These are phyloP conservation scores for Sporothrix brunneoviolacea DNA, from an alignment of 2,329 filamentous ascomycete species.

Conservation along the genomic window DNA sequence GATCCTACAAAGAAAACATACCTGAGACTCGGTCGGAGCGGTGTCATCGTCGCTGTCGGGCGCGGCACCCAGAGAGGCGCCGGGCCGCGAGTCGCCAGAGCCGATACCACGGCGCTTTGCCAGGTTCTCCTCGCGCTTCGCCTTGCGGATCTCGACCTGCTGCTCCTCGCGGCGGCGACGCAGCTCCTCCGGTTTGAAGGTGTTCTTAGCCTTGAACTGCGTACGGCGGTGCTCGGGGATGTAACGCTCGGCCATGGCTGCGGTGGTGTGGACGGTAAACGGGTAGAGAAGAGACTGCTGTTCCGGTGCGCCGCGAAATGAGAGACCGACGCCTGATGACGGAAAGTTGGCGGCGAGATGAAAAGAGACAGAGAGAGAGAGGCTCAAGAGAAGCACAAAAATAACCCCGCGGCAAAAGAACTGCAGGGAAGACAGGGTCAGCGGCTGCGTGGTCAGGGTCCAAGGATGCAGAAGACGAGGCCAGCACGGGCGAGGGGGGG, in stretches of 20 bases:
- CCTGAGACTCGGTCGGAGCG: constrained; percentile 90
- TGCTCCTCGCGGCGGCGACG: constrained; percentile 97
- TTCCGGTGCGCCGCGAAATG: too few species aligned
- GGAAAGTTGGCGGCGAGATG: too few species aligned
- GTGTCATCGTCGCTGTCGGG: constrained; percentile 98
- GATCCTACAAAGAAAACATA: too few species aligned
- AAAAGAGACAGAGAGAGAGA: neutral
- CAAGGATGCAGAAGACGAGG: neutral
- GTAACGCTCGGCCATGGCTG: constrained; percentile 93
- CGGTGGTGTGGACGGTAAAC: constrained; percentile 23
- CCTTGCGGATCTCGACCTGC: constrained; percentile 97
- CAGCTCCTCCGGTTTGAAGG: constrained; percentile 98
- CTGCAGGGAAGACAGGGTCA: neutral
- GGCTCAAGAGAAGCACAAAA: neutral
- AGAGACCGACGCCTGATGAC: too few species aligned
- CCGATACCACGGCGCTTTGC: constrained; percentile 96
- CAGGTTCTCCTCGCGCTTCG: constrained; percentile 97
- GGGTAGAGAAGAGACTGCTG: too few species aligned
- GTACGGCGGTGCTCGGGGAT: constrained; percentile 99
- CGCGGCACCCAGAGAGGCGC: constrained; percentile 76
- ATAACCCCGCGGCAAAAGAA: constrained; percentile 1
- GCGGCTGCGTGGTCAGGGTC: neutral
- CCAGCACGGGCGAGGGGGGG: neutral
- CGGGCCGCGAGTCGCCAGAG: constrained; percentile 69
- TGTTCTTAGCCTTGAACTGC: constrained; percentile 99